These are phyloP conservation scores for Hypoxylon subgilvum DNA, from an alignment of 495 filamentous ascomycete genomes.

Conservation along the genomic window DNA sequence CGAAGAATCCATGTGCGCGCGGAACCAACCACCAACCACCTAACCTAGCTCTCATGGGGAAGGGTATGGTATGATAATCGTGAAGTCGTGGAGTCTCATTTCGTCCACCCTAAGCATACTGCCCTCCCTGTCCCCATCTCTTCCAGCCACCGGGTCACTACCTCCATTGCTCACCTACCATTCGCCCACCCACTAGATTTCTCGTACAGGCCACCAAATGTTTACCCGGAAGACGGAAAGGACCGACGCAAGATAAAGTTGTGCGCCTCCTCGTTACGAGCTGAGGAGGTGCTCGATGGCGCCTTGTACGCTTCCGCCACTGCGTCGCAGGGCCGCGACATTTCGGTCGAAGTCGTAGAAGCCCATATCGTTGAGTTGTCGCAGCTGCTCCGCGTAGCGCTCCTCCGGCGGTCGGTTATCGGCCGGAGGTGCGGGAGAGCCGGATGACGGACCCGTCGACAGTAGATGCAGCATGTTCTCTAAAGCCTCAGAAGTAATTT, in stretches of 20 bases:
- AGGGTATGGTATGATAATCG: constrained; percentile 1
- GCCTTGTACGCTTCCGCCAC: constrained; percentile 93
- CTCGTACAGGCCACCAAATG: not conserved
- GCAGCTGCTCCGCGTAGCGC: constrained; percentile 84
- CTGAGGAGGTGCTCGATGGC: constrained; percentile 80
- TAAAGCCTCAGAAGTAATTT: constrained; percentile 49
- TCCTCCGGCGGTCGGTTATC: constrained; percentile 94
- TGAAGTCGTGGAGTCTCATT: constrained; percentile 18
- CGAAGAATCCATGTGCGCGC: constrained; percentile 1
- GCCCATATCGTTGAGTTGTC: constrained; percentile 98
- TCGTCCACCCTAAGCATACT: not conserved
- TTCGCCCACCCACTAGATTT: constrained; percentile 1
- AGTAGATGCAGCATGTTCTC: constrained; percentile 53
- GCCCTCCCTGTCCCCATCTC: not conserved
- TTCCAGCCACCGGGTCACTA: no score
- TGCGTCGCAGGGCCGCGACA: constrained; percentile 82
- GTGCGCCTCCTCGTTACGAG: constrained; percentile 17
- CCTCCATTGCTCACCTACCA: no score
- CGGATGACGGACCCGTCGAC: constrained; percentile 37
- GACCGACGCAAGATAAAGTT: not conserved
- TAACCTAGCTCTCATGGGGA: not conserved
- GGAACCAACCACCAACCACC: not conserved
- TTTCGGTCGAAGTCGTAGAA: constrained; percentile 97
- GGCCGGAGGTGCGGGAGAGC: constrained; percentile 60
- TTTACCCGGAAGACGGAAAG: not conserved